Evolutionary conservation across 1,284 basidiomycete species (phyloP), one percentile per base, ranked within the genome.

Genomic region (Fomitopsis palustris): DNA sequence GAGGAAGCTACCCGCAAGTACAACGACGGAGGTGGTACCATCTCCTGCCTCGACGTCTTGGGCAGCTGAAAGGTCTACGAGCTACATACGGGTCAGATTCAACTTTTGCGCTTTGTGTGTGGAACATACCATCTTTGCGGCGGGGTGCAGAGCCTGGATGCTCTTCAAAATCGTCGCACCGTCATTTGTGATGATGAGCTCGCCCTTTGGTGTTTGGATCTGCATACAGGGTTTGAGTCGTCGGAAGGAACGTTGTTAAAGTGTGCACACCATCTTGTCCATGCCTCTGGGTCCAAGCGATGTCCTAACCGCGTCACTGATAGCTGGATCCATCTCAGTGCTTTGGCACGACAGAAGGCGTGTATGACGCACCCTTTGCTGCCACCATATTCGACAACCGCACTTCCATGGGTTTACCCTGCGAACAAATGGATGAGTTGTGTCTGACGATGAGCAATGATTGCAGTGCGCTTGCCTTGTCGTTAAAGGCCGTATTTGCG

Each of bases 1-100:
- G 3, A 99, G 81, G 49, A 99, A 78, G 69, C 89, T 92, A 56
- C 97, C 97, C 37, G 97, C 97, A 41, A 99, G 82, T 21, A 99
- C 95, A 45, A 99, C 97, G 23, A 99, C 97, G 41, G 92, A 92
- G 12, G 97, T 99, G n/a, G 97, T 99, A 25, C 97, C 97, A 75
- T 99, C 97, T 63, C 97, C 97, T 23, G 97, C 97, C 75, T 99
- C 97, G 56, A 99, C 87, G 75, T 99, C 97, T 82, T 99, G 97
- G 21, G 97, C 97, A 58, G 93, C 92, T 52, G 96, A 98, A 31
- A 99, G 83, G 79, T 99, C 97, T 62, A 99, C 97, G 54, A 98
- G 84, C 95, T 95, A 37, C 16, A 37, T 19, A 21, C 38, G 14
- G 21, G 23, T 58, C 21, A 58, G 52, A 35, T 12, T 2, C 12